Conservation (phyloP, 2,329 filamentous ascomycete genomes). For the Cladophialophora yegresii region DNA sequence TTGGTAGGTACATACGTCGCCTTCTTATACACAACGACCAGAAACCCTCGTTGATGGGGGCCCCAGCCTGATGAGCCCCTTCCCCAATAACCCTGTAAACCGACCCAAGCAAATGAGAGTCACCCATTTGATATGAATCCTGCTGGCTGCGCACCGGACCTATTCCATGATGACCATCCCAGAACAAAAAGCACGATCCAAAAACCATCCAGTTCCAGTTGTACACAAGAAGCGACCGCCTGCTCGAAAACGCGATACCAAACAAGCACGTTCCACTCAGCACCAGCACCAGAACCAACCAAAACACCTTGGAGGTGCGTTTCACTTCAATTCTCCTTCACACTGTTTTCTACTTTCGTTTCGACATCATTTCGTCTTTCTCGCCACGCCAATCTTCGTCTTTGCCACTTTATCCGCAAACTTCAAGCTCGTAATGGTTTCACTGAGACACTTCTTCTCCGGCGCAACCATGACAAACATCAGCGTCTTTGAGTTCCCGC, state of each 20-base stretch:
- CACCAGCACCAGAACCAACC: background rate
- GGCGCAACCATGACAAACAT: slow-evolving; percentile 99
- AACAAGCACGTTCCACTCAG: background rate
- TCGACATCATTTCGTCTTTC: slow-evolving; percentile 20
- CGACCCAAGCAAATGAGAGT: background rate
- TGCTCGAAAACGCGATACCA: slow-evolving; percentile 2
- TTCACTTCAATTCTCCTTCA: background rate
- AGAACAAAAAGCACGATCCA: background rate
- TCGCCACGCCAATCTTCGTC: slow-evolving; percentile 36
- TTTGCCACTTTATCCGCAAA: slow-evolving; percentile 82
- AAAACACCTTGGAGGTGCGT: background rate
- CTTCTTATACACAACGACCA: background rate
- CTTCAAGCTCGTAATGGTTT: slow-evolving; percentile 90
- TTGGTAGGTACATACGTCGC: background rate
- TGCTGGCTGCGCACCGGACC: background rate
- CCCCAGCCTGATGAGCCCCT: background rate
- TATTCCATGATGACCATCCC: slow-evolving; percentile 5
- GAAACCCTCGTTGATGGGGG: background rate
- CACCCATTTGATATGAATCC: background rate
- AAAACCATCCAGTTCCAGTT: background rate
- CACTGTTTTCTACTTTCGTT: background rate
- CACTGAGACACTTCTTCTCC: slow-evolving; percentile 82
- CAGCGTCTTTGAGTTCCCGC: slow-evolving; percentile 93
- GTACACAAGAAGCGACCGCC: background rate
- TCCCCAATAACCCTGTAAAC: background rate